Conservation (phyloP, 2,329 filamentous ascomycete species). For the Verticillium albo-atrum region DNA sequence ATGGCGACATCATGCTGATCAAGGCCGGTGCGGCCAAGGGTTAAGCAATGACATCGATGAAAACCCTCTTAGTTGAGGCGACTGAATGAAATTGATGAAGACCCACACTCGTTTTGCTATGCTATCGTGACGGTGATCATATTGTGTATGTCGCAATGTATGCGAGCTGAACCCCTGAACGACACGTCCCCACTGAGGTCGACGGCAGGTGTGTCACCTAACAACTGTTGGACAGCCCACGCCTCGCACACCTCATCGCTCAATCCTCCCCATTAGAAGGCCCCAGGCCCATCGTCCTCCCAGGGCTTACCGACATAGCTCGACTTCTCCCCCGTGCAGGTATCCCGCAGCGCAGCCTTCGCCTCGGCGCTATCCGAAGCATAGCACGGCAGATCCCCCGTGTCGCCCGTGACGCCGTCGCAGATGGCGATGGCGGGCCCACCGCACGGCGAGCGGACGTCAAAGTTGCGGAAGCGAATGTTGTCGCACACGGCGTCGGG, state of each 20-base stretch:
- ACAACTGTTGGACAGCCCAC: too few relatives aligned
- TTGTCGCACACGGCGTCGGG: conserved; percentile 49
- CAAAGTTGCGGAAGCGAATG: conserved; percentile 50
- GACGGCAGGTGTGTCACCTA: too few relatives aligned
- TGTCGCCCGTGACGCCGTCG: conserved; percentile 36
- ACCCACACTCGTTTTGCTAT: neutral
- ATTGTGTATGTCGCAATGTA: too few relatives aligned
- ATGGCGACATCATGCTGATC: conserved; percentile 80
- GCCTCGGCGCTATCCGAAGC: conserved; percentile 26
- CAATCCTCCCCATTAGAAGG: neutral
- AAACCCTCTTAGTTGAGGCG: neutral
- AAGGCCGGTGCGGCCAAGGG: conserved; percentile 82
- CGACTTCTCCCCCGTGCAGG: conserved; percentile 15
- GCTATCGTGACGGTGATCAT: neutral
- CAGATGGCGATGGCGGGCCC: conserved; percentile 42
- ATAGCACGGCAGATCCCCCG: conserved; percentile 26
- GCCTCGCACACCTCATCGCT: too few relatives aligned
- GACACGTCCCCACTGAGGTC: too few relatives aligned
- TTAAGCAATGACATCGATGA: conserved; percentile 28
- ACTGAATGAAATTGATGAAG: conserved; percentile 1
- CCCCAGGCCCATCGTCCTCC: neutral
- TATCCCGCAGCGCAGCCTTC: conserved; percentile 21
- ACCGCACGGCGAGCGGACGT: conserved; percentile 45
- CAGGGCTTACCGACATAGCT: neutral
- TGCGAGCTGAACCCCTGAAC: too few relatives aligned